Conservation (phyloP, 2,329 filamentous ascomycete species). For the Trichoderma sp. region DNA sequence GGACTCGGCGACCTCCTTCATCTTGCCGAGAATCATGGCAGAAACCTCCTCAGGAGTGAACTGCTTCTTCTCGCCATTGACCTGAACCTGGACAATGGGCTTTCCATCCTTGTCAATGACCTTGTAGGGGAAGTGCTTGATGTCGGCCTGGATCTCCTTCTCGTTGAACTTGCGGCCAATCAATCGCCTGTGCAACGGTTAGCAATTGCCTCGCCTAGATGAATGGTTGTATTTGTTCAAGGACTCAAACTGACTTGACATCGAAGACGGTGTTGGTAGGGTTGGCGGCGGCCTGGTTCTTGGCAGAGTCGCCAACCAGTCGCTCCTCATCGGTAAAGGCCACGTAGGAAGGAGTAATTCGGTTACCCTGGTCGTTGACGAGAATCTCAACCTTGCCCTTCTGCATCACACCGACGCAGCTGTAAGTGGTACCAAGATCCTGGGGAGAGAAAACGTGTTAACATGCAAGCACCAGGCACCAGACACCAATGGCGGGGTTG, state of each 20-base stretch:
- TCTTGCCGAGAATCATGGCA: constrained; percentile 78
- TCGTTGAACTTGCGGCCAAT: constrained; percentile 81
- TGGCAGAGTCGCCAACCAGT: constrained; percentile 93
- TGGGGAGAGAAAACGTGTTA: constrained; percentile 26
- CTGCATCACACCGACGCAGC: constrained; percentile 93
- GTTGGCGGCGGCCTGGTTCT: constrained; percentile 88
- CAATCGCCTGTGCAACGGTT: constrained; percentile 58
- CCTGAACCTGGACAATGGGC: constrained; percentile 75
- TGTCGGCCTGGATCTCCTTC: constrained; percentile 84
- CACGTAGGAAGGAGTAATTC: constrained; percentile 92
- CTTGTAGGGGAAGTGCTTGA: constrained; percentile 99
- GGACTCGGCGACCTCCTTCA: constrained; percentile 78
- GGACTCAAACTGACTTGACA: constrained; percentile 70
- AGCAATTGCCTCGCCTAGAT: background rate
- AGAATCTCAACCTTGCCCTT: constrained; percentile 94
- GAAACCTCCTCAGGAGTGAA: constrained; percentile 81
- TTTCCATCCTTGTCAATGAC: constrained; percentile 87
- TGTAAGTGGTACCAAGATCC: constrained; percentile 85
- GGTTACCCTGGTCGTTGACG: constrained; percentile 95
- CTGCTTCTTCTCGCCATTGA: constrained; percentile 61
- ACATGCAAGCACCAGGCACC: background rate
- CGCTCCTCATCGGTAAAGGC: constrained; percentile 97
- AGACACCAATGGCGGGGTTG: background rate
- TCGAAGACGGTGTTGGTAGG: constrained; percentile 74
- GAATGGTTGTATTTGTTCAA: constrained; percentile 16